Evolutionary conservation across 768 basidiomycete genomes (phyloP).

Genomic region (Psilocybe sp.): DNA sequence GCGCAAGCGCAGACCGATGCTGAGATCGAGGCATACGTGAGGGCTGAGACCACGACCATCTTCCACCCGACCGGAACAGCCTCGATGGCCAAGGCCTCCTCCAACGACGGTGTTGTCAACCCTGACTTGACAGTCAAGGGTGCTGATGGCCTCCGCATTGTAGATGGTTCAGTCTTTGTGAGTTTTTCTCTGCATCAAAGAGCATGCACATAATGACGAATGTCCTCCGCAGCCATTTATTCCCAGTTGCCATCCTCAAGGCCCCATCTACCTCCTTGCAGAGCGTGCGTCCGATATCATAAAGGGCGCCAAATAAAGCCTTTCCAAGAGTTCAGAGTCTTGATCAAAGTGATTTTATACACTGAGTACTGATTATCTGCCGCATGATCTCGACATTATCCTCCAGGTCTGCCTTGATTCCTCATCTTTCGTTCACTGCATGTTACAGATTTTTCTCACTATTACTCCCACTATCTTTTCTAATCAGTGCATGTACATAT

Average conservation of each 20-base stretch:
- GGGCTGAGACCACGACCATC: background rate
- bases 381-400: no score
- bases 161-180: background rate
- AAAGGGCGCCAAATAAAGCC: background rate
- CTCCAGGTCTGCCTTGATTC: no score
- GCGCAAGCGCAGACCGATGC: background rate
- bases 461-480: no score
- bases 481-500: no score
- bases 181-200: background rate
- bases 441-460: no score
- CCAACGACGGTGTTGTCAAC: background rate
- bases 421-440: no score
- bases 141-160: background rate
- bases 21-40: background rate
- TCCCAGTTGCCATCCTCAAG: background rate
- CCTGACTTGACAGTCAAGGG: background rate
- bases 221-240: background rate
- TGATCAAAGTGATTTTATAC: no score
- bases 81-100: background rate
- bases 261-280: background rate
- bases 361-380: no score
- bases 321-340: no score
- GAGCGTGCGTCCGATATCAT: slow-evolving; percentile 2
- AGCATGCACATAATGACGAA: background rate
- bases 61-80: slow-evolving; percentile 1